These are phyloP conservation scores for Exophiala viscosa DNA, from an alignment of 2,329 filamentous ascomycete genomes.

Conservation along the genomic window DNA sequence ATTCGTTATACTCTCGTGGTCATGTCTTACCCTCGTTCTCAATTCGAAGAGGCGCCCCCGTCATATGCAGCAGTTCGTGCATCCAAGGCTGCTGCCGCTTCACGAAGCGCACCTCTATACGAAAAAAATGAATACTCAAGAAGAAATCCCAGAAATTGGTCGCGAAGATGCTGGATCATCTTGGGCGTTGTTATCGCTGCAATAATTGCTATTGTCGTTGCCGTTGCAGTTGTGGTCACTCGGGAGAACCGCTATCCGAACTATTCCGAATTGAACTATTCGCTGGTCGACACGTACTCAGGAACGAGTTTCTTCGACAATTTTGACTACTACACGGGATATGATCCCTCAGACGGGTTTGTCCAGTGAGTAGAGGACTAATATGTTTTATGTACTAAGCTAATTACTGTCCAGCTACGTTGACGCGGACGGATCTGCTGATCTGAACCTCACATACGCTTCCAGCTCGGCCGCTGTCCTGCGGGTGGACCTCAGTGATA, in stretches of 20 bases:
- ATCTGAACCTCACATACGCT: conserved; percentile 60
- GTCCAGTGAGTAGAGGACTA: conserved; percentile 42
- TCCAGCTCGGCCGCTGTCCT: conserved; percentile 53
- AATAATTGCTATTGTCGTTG: conserved; percentile 48
- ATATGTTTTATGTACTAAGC: neutral
- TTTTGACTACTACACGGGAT: conserved; percentile 44
- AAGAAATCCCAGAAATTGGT: conserved; percentile 55
- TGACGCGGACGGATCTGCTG: conserved; percentile 33
- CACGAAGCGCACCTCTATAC: neutral
- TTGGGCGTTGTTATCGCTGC: conserved; percentile 39
- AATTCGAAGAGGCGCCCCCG: no score
- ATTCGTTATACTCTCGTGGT: no score
- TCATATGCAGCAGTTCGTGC: no score
- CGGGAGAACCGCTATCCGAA: conserved; percentile 42
- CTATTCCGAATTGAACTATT: conserved; percentile 42
- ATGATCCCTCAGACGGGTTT: conserved; percentile 45
- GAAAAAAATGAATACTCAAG: conserved; percentile 22
- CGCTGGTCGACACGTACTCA: conserved; percentile 40
- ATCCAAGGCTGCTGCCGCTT: no score
- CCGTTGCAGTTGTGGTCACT: conserved; percentile 40
- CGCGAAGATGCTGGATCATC: conserved; percentile 50
- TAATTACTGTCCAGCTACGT: conserved; percentile 36
- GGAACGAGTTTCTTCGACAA: conserved; percentile 44
- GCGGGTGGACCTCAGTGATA: conserved; percentile 60
- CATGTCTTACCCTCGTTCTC: no score